Conservation (phyloP, 768 basidiomycete genomes). For the Megacollybia marginata region DNA sequence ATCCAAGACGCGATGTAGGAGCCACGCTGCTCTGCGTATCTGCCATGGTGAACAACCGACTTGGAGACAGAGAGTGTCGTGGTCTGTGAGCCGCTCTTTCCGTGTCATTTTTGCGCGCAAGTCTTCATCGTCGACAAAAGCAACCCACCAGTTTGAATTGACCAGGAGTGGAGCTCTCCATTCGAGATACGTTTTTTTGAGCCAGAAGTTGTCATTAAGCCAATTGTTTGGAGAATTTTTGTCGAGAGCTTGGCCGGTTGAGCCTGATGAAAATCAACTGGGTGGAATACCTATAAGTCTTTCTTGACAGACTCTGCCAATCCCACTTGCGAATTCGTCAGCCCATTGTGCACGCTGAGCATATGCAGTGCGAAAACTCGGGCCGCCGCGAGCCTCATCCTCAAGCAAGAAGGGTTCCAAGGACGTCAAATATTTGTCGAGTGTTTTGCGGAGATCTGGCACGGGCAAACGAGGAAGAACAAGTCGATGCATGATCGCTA, state of each 20-base stretch:
- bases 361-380: constrained; percentile 43
- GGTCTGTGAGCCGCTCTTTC: neutral
- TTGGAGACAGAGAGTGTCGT: neutral
- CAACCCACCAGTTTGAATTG: constrained; percentile 96
- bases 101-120: neutral
- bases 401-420: constrained; percentile 76
- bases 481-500: too few relatives aligned
- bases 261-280: neutral
- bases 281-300: constrained; percentile 56
- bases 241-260: constrained; percentile 55
- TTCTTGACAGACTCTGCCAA: constrained; percentile 65
- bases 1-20: constrained; percentile 61
- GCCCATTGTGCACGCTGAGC: constrained; percentile 52
- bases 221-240: constrained; percentile 81
- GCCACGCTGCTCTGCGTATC: constrained; percentile 76
- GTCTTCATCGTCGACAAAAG: constrained; percentile 62
- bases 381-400: constrained; percentile 53
- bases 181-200: constrained; percentile 79
- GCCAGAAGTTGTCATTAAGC: constrained; percentile 93
- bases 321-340: constrained; percentile 60
- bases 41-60: constrained; percentile 66
- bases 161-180: constrained; percentile 80
- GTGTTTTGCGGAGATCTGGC: constrained; percentile 66
- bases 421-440: constrained; percentile 73
- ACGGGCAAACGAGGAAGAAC: constrained; percentile 70